A percentile compares a stretch with the other conserved stretches of the same genome.
Evolutionary conservation across 768 basidiomycete species (phyloP).

Genomic region (Tricholoma terreum): DNA sequence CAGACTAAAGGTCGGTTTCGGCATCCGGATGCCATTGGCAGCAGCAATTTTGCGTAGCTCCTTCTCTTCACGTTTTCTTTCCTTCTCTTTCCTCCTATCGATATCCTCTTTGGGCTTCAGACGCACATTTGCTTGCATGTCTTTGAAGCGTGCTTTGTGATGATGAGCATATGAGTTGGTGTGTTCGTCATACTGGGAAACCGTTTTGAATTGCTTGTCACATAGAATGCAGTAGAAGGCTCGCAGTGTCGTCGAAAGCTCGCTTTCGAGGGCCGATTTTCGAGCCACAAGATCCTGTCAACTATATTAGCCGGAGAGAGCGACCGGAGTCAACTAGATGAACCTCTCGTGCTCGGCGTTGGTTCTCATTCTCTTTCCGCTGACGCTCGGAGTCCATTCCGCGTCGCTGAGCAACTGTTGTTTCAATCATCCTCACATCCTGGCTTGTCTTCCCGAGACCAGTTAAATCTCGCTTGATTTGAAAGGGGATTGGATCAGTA

Average conservation of each 20-base stretch:
- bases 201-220: conserved; percentile 84
- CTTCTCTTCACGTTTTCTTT: conserved; percentile 81
- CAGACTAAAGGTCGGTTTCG: conserved; percentile 34
- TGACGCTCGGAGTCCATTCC: conserved; percentile 80
- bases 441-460: conserved; percentile 78
- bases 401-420: conserved; percentile 79
- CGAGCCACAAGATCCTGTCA: conserved; percentile 61
- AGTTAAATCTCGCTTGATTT: conserved; percentile 71
- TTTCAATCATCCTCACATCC: conserved; percentile 81
- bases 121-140: conserved; percentile 76
- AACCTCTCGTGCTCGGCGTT: conserved; percentile 72
- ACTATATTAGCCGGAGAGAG: conserved; percentile 2
- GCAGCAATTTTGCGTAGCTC: conserved; percentile 81
- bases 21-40: conserved; percentile 74
- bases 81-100: conserved; percentile 80
- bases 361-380: conserved; percentile 75
- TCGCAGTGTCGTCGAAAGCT: conserved; percentile 64
- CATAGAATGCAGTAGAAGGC: conserved; percentile 82
- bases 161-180: conserved; percentile 88
- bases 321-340: conserved; percentile 7
- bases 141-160: conserved; percentile 77
- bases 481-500: conserved; percentile 80
- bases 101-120: conserved; percentile 63
- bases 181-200: conserved; percentile 87
- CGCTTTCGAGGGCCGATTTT: conserved; percentile 60